Evolutionary conservation across 352 stramenopile species (phyloP).

Genomic region (Pythium chondricola): DNA sequence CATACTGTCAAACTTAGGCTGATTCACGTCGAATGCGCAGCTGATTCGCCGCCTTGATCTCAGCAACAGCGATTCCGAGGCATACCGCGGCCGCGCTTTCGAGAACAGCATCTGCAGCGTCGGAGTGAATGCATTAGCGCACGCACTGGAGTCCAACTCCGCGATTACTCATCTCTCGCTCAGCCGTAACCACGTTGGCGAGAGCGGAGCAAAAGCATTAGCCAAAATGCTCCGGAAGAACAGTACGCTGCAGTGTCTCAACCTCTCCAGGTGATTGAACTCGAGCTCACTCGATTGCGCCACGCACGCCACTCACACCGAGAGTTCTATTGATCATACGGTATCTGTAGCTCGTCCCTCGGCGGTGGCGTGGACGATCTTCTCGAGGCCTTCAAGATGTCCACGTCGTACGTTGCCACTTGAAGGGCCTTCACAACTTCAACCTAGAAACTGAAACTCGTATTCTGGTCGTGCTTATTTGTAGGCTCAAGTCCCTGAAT

Average conservation of each 20-base stretch:
- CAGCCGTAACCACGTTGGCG: slow-evolving; percentile 27
- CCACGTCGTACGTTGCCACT: not conserved
- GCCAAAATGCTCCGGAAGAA: slow-evolving; percentile 32
- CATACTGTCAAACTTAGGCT: too few relatives aligned
- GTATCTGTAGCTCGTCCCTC: too few relatives aligned
- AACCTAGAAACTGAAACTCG: too few relatives aligned
- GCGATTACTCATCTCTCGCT: slow-evolving; percentile 22
- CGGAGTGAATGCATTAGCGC: slow-evolving; percentile 21
- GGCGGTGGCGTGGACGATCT: not conserved
- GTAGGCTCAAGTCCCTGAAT: slow-evolving; percentile 28
- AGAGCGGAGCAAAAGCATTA: slow-evolving; percentile 16
- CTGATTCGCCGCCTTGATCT: slow-evolving; percentile 24
- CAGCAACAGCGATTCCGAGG: slow-evolving; percentile 27
- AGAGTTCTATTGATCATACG: too few relatives aligned
- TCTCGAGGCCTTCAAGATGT: not conserved
- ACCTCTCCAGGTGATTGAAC: slow-evolving; percentile 28
- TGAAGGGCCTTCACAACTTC: too few relatives aligned
- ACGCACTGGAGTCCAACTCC: slow-evolving; percentile 26
- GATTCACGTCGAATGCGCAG: too few relatives aligned
- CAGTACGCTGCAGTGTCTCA: slow-evolving; percentile 15
- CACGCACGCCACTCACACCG: too few relatives aligned
- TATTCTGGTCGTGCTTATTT: too few relatives aligned
- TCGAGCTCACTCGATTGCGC: too few relatives aligned
- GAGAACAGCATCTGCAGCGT: slow-evolving; percentile 27
- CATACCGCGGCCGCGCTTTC: slow-evolving; percentile 17